Conservation (phyloP, 257 asterid genomes). For the Verbena officinalis region DNA sequence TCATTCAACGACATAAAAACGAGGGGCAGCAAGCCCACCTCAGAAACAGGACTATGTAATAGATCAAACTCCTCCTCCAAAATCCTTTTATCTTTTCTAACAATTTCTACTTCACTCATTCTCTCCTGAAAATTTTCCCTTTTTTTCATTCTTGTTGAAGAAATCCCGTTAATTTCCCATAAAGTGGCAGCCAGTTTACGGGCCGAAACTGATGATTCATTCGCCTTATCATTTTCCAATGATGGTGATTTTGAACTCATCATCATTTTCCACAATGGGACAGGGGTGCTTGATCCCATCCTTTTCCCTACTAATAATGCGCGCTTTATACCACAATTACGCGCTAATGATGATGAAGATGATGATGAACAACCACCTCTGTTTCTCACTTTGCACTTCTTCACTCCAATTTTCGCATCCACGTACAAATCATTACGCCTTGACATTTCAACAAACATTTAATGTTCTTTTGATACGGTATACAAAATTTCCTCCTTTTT, state of each 20-base stretch:
- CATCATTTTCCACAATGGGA: conserved; percentile 81
- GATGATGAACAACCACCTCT: conserved; percentile 76
- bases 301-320: conserved; percentile 77
- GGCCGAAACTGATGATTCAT: conserved; percentile 69
- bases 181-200: conserved; percentile 79
- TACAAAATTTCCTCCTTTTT: background rate
- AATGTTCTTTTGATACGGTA: background rate
- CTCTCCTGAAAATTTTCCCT: conserved; percentile 46
- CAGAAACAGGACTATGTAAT: conserved; percentile 54
- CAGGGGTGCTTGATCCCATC: conserved; percentile 82
- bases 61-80: conserved; percentile 59
- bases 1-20: conserved; percentile 7
- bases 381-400: conserved; percentile 80
- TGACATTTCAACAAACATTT: conserved; percentile 46
- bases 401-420: conserved; percentile 63
- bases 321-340: conserved; percentile 65
- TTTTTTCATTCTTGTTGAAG: conserved; percentile 46
- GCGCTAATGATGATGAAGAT: conserved; percentile 73
- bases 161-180: conserved; percentile 81
- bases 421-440: conserved; percentile 57
- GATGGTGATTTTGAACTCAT: conserved; percentile 66
- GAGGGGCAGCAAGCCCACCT: conserved; percentile 54
- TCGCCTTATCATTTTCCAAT: conserved; percentile 48
- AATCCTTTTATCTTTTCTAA: conserved; percentile 38
- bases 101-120: conserved; percentile 46